phyloP scores from a whole-genome alignment of 306 rosid genomes.

The Luffa acutangula region DNA sequence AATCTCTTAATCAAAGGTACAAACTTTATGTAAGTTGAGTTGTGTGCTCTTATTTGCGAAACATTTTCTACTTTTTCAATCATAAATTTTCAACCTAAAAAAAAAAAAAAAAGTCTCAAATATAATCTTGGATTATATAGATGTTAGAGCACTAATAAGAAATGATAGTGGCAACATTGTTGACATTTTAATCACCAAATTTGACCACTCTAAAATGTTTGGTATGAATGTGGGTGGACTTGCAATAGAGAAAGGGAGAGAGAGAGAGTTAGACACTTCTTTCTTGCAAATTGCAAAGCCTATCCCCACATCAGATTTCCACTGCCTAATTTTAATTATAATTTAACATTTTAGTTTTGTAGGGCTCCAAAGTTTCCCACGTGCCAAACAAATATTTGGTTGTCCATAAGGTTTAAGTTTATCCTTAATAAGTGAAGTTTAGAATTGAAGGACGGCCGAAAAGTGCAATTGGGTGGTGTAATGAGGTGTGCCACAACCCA shows the following conservation, averaged over 20 bases:
- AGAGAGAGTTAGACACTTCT: neutral
- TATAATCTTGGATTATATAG: neutral
- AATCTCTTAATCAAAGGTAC: too few species aligned
- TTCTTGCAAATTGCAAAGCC: neutral
- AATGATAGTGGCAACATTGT: neutral
- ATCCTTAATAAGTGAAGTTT: neutral
- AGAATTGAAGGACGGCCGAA: neutral
- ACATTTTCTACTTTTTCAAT: too few species aligned
- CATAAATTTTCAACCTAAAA: neutral
- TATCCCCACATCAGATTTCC: constrained; percentile 35
- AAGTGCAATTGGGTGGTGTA: constrained; percentile 19
- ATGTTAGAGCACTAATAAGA: neutral
- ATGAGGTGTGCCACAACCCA: constrained; percentile 49
- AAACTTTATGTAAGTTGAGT: too few species aligned
- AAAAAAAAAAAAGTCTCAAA: neutral
- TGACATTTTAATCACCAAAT: neutral
- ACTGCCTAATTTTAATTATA: constrained; percentile 13
- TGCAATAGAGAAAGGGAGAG: constrained; percentile 1
- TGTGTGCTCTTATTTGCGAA: too few species aligned
- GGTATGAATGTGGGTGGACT: constrained; percentile 10
- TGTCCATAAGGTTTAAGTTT: neutral
- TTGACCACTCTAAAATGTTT: constrained; percentile 9
- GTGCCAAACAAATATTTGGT: constrained; percentile 12
- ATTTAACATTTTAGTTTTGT: neutral
- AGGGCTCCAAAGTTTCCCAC: constrained; percentile 13